Evolutionary conservation across 192 early-diverging fungal species (phyloP).

Genomic region (Pilaira anomala): DNA sequence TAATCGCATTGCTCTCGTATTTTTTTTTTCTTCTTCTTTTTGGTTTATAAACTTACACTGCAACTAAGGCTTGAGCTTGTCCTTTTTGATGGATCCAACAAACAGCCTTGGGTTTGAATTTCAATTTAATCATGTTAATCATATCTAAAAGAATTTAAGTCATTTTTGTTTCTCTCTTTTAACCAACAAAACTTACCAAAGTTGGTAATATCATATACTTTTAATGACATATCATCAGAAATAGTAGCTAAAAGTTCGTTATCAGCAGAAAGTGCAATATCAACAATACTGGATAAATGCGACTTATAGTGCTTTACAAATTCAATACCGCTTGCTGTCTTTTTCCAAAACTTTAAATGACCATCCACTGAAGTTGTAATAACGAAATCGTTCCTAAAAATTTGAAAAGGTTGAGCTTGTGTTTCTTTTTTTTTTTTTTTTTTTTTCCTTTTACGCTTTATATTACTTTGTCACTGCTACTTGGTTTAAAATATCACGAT

Average conservation of each 20-base stretch:
- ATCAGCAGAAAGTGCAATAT: constrained; percentile 66
- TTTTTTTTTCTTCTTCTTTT: not conserved
- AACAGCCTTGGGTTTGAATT: constrained; percentile 69
- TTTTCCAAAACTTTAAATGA: constrained; percentile 99
- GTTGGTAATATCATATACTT: constrained; percentile 94
- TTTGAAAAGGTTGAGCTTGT: not conserved
- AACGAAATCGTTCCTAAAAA: constrained; percentile 78
- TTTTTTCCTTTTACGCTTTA: too few species aligned
- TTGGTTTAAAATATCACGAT: constrained; percentile 83
- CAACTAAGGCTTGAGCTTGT: constrained; percentile 81
- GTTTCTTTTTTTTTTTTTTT: not conserved
- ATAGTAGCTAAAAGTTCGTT: constrained; percentile 79
- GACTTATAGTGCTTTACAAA: constrained; percentile 98
- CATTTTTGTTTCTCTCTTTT: too few species aligned
- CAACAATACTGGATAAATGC: constrained; percentile 63
- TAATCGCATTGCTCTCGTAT: not conserved
- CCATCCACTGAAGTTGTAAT: constrained; percentile 94
- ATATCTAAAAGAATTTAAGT: constrained; percentile 64
- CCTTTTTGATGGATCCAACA: constrained; percentile 86
- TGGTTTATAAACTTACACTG: constrained; percentile 52
- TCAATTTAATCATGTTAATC: constrained; percentile 90
- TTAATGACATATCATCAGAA: constrained; percentile 79
- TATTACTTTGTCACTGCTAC: constrained; percentile 67
- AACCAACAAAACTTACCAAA: constrained; percentile 78
- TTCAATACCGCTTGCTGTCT: constrained; percentile 86